Base-by-base conservation (phyloP, 768 basidiomycete species). In the Lanmaoa pseudosensibilis region DNA sequence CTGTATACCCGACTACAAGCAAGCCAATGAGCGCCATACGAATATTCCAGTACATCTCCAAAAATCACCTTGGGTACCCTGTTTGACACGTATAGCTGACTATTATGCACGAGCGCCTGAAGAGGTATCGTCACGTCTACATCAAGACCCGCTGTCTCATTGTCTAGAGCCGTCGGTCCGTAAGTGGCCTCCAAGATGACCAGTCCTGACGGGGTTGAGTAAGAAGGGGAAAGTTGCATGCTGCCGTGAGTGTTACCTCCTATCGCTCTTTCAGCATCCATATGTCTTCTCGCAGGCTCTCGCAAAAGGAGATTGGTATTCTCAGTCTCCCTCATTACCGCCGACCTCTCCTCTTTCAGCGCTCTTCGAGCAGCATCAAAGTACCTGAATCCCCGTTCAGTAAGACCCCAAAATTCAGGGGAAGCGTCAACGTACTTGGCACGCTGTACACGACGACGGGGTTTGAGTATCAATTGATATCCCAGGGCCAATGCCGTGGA, bases 51-150 rank as follows among this genome's bases (percentile, higher is more conserved):
- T 34, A 9, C 16, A 45, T 41, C 51, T 30, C 46, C 43, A 50
- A 43, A 52, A 34, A 11, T 58, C 52, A 91, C 89, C 81, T 95
- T 96, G 46, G 83, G 77, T 64, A 86, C 78, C 45, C 85, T 86
- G 50, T 84, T 84, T 40, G 92, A 84, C 58, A 95, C 86, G 66
- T 85, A 82, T 49, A 97, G 67, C 66, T 92, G 90, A 38, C 88
- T 87, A 60, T 86, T 81, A 63, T 83, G 80, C 48, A 96, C 90
- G 21, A 94, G 77, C 19, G 89, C 85, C 74, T 94, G 93, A 49
- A 95, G 68, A 7, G 93, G 83, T 41, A 90, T 76, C 5, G 88
- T 92, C 39, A 95, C 92, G 68, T 94, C 87, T 45, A 91, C 75
- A 43, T 79, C 74, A 32, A 90, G 76, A 50, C 82, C 83, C 55